Evolutionary conservation across 2,329 filamentous ascomycete genomes (phyloP), one percentile per base, ranked within the genome.

Genomic region (Aspergillus pseudoterreus): DNA sequence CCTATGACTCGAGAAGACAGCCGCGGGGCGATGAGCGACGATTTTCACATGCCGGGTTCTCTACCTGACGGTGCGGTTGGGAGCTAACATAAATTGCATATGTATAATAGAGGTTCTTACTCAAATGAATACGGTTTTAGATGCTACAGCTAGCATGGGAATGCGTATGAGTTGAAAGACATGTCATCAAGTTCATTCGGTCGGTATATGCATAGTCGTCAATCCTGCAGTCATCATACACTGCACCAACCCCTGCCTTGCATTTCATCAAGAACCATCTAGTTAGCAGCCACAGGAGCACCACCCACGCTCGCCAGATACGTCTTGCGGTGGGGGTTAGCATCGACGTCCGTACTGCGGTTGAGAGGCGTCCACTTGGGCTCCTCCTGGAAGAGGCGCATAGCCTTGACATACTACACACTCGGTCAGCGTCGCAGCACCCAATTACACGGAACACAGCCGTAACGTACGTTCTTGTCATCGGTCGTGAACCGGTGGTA

Each of bases 401-500:
- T 92, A 12, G 94, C 94, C 68, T 95, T 89, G 60, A 96, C 90
- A 67, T 92, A 96, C 92, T 96, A 61, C 44, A 48, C n/a, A 61
- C 56, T 45, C 45, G 43, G 49, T 32, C 19, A 49, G 10, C 19
- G 35, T 17, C 17, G 33, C 22, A 6, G 50, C 33, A 42, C 9
- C 9, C 41, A 46, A 44, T 21, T 19, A 22, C 39, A 17, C 4
- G 19, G 2, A 12, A 42, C 2, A 17, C 19, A 42, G 6, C 17
- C 39, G 2, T 1, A 27, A 82, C 90, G 75, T 71, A 96, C 92
- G 69, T 99, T 95, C 55, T 86, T 82, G 67, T 87, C 85, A 71
- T 96, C 92, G 0, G 92, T 97, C 6, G 94, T 99, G 68, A 99
- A 99, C 4, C 94, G 86, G 75, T 99, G 94, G 72, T 96, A 99